phyloP scores from a whole-genome alignment of 768 basidiomycete genomes.

The Candolleomyces aberdarensis region DNA sequence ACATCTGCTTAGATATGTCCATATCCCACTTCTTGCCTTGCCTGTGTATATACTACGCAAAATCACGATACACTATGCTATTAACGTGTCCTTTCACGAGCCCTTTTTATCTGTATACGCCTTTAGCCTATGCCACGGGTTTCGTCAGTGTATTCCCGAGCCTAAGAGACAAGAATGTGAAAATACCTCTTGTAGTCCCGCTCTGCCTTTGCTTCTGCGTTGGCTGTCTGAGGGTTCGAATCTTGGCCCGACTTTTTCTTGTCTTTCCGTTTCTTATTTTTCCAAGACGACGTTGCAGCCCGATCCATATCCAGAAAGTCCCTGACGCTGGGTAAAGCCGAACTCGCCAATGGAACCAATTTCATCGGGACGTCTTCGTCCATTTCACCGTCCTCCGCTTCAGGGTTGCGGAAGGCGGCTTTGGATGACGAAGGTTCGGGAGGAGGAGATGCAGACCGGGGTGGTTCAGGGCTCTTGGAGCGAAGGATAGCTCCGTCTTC shows the following conservation, averaged over 20 bases:
- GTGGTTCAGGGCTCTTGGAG: background rate
- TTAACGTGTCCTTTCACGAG: background rate
- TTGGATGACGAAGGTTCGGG: slow-evolving; percentile 10
- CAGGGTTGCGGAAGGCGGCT: background rate
- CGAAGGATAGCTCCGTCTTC: slow-evolving; percentile 8
- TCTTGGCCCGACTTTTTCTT: slow-evolving; percentile 49
- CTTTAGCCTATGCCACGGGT: slow-evolving; percentile 29
- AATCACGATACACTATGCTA: too few relatives aligned
- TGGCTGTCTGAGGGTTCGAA: slow-evolving; percentile 29
- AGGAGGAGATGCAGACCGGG: background rate
- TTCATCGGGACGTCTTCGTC: slow-evolving; percentile 46
- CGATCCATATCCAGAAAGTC: slow-evolving; percentile 79
- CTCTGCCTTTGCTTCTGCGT: slow-evolving; percentile 44
- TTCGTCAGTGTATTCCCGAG: background rate
- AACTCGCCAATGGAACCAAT: slow-evolving; percentile 75
- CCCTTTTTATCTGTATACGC: slow-evolving; percentile 42
- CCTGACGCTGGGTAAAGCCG: slow-evolving; percentile 76
- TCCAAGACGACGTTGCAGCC: slow-evolving; percentile 59
- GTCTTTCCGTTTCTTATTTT: slow-evolving; percentile 72
- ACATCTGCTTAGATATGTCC: slow-evolving; percentile 1
- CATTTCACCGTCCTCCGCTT: slow-evolving; percentile 34
- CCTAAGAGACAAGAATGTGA: background rate
- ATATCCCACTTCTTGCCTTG: background rate
- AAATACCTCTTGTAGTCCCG: slow-evolving; percentile 57
- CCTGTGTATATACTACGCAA: background rate